Evolutionary conservation across 768 basidiomycete genomes (phyloP), one percentile per base, ranked within the genome.

Genomic region (Psilocybe azurescens): DNA sequence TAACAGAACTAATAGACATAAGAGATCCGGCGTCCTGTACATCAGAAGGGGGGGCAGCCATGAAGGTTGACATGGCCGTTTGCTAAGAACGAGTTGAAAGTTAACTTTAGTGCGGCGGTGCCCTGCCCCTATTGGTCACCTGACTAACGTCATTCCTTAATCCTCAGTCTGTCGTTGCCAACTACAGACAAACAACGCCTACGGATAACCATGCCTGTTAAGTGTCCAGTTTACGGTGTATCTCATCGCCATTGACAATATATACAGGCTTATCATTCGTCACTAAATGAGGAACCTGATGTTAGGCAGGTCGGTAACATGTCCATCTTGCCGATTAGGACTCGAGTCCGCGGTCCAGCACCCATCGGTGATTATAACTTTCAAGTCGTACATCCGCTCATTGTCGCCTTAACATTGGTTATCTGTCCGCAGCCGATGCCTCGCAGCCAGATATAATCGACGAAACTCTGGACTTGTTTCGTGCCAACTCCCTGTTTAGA

Each of bases 401-500:
- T 53, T 53, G 20, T 46, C 58, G 60, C 59, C 61, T 61, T 56
- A 62, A 61, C 64, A 61, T 56, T 11, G 13, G 10, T 16, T 32
- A 61, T 39, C 67, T 51, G 46, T 61, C 58, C 60, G 30, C 72
- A 96, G 96, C 90, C 59, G 94, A 97, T 73, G 82, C 87, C 1
- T 84, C 86, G 8, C 79, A 88, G 62, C 84, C 87, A 29, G 97
- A 99, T 75, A 95, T 99, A 68, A 85, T 99, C 66, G 96, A 98
- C 77, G 97, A 99, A 78, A 90, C 95, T 1, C 82, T 99, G 50
- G 93, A 97, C 78, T 88, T 99, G 62, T 99, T 99, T 80, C 92
- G 97, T 58, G 96, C 97, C 71, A 99, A 99, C 78, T 97, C 96
- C 39, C 90, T 99, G 63, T 99, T 99, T 80, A 91, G 97, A 72